Evolutionary conservation across 2,329 filamentous ascomycete species (phyloP).

Genomic region (Talaromyces sp.): DNA sequence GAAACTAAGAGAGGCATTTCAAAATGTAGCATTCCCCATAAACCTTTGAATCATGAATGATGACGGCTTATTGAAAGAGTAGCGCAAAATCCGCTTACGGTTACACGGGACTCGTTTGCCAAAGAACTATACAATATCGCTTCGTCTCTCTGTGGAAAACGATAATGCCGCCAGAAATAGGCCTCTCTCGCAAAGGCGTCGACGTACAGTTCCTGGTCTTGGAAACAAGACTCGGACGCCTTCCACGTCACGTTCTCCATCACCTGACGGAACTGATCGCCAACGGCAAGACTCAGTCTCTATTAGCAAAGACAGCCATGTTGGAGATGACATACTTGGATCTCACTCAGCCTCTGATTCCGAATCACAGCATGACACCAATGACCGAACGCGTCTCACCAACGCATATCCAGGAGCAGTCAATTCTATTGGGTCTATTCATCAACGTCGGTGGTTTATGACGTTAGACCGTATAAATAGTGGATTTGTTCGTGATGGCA

Average conservation of each 20-base stretch:
- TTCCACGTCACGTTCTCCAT: constrained; percentile 23
- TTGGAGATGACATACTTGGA: constrained; percentile 16
- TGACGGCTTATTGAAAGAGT: background rate
- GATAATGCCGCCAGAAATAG: constrained; percentile 21
- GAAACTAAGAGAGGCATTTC: constrained; percentile 54
- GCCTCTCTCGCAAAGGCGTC: constrained; percentile 22
- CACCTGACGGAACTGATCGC: background rate
- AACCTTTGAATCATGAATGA: background rate
- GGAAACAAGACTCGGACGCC: constrained; percentile 17
- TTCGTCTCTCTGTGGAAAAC: constrained; percentile 47
- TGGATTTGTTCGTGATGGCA: constrained; percentile 48
- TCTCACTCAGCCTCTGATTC: constrained; percentile 18
- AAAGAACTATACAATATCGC: constrained; percentile 51
- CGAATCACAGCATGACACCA: constrained; percentile 42
- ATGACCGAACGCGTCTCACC: constrained; percentile 54
- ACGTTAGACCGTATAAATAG: constrained; percentile 59
- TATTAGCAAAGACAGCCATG: background rate
- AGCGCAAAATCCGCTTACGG: constrained; percentile 56
- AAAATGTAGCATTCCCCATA: constrained; percentile 32
- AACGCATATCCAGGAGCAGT: constrained; percentile 66
- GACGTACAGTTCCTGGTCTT: constrained; percentile 20
- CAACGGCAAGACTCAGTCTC: background rate
- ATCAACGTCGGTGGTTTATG: constrained; percentile 66
- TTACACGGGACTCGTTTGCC: constrained; percentile 56
- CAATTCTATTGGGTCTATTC: constrained; percentile 64